Base-by-base conservation (phyloP, 805 yeast species). In the Metschnikowia noctiluminum region DNA sequence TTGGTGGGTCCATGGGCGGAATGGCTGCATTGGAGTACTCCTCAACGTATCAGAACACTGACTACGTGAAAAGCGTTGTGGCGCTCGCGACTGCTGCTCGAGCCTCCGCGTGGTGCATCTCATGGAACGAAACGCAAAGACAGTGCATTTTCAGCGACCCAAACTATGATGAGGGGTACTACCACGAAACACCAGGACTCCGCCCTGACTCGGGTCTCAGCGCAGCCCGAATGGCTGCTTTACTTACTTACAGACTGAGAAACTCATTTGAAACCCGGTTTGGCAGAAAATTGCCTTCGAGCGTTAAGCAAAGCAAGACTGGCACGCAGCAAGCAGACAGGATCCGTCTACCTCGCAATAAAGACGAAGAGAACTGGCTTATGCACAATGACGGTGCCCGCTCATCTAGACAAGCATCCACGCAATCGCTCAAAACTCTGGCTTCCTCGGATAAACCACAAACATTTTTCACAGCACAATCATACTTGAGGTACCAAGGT, bases 1-100 rank as follows among this genome's bases (percentile, higher is more conserved):
- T 94, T 49, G 99, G 99, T 36, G 99, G 99, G 0, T 91, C 98
- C 27, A 94, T 94, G 99, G 99, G 99, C 38, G 99, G 99, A 15
- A 94, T 94, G 98, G 71, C 90, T 40, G 89, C 91, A 0, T 71
- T 94, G 58, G 99, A 94, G 65, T 94, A 89, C 79, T 81, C 90
- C 3, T 62, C 74, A 1, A 68, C 69, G 2, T 89, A 79, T 63
- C 84, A 81, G 47, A 85, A 85, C 3, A 64, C 73, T 1, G 78
- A 75, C 2, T 94, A 80, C 62, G 96, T 94, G 32, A 77, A 78
- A 50, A 73, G 79, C 38, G 73, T 87, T 21, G 84, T 92, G 12
- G 92, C 97, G 0, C 69, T 92, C 46, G 99, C 99, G 1, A 92
- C 98, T 0, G 83, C 95, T 27, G 97, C 98, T 0, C 77, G 95